Base-by-base conservation (phyloP, 306 rosid species). In the Argentina anserina region DNA sequence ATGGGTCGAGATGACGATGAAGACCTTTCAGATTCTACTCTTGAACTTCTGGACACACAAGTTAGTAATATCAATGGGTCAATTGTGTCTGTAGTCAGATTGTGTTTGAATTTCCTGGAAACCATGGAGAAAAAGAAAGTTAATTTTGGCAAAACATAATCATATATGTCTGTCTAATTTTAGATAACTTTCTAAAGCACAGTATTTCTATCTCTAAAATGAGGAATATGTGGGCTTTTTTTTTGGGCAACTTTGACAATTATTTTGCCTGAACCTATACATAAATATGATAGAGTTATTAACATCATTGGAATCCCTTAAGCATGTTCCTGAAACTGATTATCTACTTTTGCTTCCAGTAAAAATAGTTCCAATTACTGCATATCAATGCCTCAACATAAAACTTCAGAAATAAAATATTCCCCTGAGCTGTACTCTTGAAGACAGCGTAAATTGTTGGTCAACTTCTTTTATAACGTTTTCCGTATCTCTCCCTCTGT, bases 1-100 rank as follows among this genome's bases (percentile, higher is more conserved):
- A 93, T 89, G 97, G 92, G 98, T 1, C 86, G 96, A 67, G 98
- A 93, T 81, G 97, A 89, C 34, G 79, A 81, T 75, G 98, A 91
- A 78, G 84, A 88, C 63, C 84, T 87, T 89, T 75, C 81, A 71
- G 97, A 93, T 87, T 88, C 85, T 73, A 84, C 80, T 75, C 84
- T 82, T 76, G 98, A 93, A 80, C 90, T 91, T 79, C 72, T 91
- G 70, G 94, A 65, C 67, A 91, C 97, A 61, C 98, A 93, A 89
- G 98, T 93, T 79, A 47, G 86, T 67, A 69, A 65, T 81, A 49
- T 76, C 43, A 49, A 40, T 23, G 23, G 39, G 76, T 58, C 75
- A 11, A 33, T 72, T 72, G 61, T 73, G 73, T 33, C 46, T 47
- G 31, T 41, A 21, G 60, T 18, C 40, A 67, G 31, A 33, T 28